phyloP scores from a whole-genome alignment of 129 eudicot genomes.

The Helianthus tuberosus region DNA sequence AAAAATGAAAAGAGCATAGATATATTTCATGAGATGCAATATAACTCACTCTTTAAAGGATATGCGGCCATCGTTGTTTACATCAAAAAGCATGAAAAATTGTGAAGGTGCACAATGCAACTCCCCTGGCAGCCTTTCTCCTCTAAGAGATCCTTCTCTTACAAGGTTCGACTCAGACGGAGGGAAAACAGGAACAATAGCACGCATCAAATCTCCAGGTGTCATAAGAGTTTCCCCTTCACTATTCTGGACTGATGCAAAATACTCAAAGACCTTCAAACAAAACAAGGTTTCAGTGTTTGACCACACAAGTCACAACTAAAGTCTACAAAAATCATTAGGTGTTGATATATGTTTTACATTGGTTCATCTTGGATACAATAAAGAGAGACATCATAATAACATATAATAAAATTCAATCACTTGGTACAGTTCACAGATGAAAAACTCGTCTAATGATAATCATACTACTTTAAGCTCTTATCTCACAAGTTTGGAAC shows the following conservation, averaged over 20 bases:
- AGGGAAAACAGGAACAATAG: slow-evolving; percentile 90
- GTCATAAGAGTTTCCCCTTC: slow-evolving; percentile 74
- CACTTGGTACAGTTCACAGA: neutral
- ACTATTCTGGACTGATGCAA: slow-evolving; percentile 59
- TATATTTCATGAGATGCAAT: slow-evolving; percentile 5
- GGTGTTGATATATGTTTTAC: slow-evolving; percentile 10
- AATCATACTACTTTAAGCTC: slow-evolving; percentile 11
- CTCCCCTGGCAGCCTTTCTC: slow-evolving; percentile 83
- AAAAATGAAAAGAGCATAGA: neutral
- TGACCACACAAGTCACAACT: slow-evolving; percentile 19
- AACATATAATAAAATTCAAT: slow-evolving; percentile 7
- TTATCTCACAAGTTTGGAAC: neutral
- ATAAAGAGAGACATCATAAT: slow-evolving; percentile 10
- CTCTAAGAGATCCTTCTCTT: slow-evolving; percentile 79
- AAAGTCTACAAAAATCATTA: neutral
- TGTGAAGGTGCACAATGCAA: slow-evolving; percentile 73
- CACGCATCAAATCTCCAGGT: slow-evolving; percentile 89
- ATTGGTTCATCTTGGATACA: slow-evolving; percentile 1
- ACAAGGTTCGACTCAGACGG: slow-evolving; percentile 81
- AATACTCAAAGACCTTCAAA: slow-evolving; percentile 76
- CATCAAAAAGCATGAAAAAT: slow-evolving; percentile 84
- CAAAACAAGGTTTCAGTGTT: slow-evolving; percentile 20
- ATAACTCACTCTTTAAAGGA: slow-evolving; percentile 84
- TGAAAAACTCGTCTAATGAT: neutral
- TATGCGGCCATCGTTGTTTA: slow-evolving; percentile 76